Evolutionary conservation across 257 asterid species (phyloP), one percentile per base, ranked within the genome.

Genomic region (Leptodermis oblonga): DNA sequence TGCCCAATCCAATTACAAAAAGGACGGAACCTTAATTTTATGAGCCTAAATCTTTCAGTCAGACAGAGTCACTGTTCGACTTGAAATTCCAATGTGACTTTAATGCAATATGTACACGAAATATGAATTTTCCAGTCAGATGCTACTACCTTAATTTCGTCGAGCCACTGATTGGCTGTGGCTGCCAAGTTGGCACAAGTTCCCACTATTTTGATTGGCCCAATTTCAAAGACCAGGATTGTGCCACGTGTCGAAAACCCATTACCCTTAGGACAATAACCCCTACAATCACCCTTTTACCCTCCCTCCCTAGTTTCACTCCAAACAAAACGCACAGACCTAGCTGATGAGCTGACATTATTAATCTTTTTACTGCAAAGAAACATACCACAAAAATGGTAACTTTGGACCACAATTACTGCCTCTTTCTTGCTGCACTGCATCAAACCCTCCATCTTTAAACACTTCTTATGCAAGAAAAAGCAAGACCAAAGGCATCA

Each of bases 101-200:
- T 81, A 48, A 80, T 79, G 71, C 74, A 77, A 75, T 76, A 36
- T 73, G 81, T 75, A 39, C 34, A 36, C 18, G 63, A 71, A 66
- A 58, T 51, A 77, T 70, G 70, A 52, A 52, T 52, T 76, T 77
- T 75, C 77, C 55, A 77, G 58, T 81, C 81, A 71, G 65, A 81
- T 79, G 72, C 79, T 42, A 84, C 97, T 42, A 84, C 97, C 98
- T 88, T 93, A 93, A 86, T 82, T 85, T 88, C 86, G 67, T 82
- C 98, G 96, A 93, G 82, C 43, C 75, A 80, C 80, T 85, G 92
- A 86, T 82, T 89, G 94, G 95, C 84, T 84, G 86, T 81, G 64
- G 67, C 70, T 75, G 81, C 84, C 86, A 42, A 74, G 79, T 79
- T 84, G 87, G 82, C 86, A 73, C 82, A 68, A 61, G 71, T 73